Evolutionary conservation across 345 rosid species (phyloP), one percentile per base, ranked within the genome.

Genomic region (Luvunga scandens): DNA sequence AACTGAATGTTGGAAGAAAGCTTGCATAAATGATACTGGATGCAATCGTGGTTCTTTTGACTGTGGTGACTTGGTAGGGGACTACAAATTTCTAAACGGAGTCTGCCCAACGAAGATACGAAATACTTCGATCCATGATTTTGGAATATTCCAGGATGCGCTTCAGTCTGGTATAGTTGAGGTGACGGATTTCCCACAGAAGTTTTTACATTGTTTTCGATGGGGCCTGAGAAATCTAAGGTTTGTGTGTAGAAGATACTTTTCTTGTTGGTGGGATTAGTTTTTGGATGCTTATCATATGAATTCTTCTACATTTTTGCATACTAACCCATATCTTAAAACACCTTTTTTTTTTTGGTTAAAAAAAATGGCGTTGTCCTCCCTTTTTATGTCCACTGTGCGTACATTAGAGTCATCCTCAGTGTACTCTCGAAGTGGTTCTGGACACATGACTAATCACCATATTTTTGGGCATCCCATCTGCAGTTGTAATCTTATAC

Each of bases 1-100:
- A 24, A 28, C 59, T 8, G 18, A 4, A 36, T 77, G 80, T 22
- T 77, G 80, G 80, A 39, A 69, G 57, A 12, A 30, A 7, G 38
- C 59, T 21, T 75, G 71, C 31, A 5, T 1, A 22, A 22, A 10
- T 2, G 18, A 30, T 8, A 9, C 7, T 21, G 45, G 62, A 10
- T 50, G 71, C 56, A 5, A 5, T 55, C 12, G 2, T 18, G 7
- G 57, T 33, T 56, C 48, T 12, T 55, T 72, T 50, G 2, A 55
- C 24, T 76, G 79, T 27, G 18, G 2, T 61, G n/a, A 13, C 14
- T 4, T 0, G 31, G 3, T 9, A 72, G 75, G 42, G 22, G 36
- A 19, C 12, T 2, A 21, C 25, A 28, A 12, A 10, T 73, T 73
- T n/a, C 34, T 73, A 1, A 60, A 59, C 16, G 55, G 27, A 0